Percentiles rank a stretch among this genome's conserved stretches.
phyloP scores from a whole-genome alignment of 768 basidiomycete species.

The Tylopilus vinaceipallidus region DNA sequence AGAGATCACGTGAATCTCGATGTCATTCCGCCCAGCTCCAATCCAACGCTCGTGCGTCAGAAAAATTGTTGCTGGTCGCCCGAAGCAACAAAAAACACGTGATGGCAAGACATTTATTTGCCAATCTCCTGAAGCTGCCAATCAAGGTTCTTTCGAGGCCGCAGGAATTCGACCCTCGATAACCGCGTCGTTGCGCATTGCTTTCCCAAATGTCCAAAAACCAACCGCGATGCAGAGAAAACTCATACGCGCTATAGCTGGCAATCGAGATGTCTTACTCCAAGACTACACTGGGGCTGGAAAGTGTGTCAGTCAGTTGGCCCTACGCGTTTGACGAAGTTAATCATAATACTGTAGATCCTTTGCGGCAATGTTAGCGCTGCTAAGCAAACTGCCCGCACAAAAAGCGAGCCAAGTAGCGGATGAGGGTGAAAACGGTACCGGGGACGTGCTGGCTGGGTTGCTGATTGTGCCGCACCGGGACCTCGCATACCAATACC shows the following conservation, averaged over 20 bases:
- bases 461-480: conserved; percentile 71
- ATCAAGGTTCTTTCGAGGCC: conserved; percentile 41
- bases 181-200: conserved; percentile 46
- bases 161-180: conserved; percentile 53
- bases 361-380: conserved; percentile 64
- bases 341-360: conserved; percentile 45
- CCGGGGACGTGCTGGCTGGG: conserved; percentile 42
- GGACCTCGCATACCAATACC: conserved; percentile 66
- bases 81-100: conserved; percentile 24
- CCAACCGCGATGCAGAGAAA: conserved; percentile 60
- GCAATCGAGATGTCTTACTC: conserved; percentile 58
- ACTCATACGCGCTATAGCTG: conserved; percentile 61
- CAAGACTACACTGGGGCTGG: conserved; percentile 76
- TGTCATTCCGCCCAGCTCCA: conserved; percentile 13
- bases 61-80: conserved; percentile 22
- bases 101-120: background rate
- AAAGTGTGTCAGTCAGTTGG: conserved; percentile 51
- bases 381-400: conserved; percentile 55
- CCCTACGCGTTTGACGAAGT: background rate
- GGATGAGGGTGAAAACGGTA: conserved; percentile 19
- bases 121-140: background rate
- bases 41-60: conserved; percentile 21
- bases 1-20: conserved; percentile 23
- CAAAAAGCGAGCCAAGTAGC: conserved; percentile 14
- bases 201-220: conserved; percentile 58